These are phyloP conservation scores for Acer saccharum DNA, from an alignment of 345 rosid genomes.

Conservation along the genomic window DNA sequence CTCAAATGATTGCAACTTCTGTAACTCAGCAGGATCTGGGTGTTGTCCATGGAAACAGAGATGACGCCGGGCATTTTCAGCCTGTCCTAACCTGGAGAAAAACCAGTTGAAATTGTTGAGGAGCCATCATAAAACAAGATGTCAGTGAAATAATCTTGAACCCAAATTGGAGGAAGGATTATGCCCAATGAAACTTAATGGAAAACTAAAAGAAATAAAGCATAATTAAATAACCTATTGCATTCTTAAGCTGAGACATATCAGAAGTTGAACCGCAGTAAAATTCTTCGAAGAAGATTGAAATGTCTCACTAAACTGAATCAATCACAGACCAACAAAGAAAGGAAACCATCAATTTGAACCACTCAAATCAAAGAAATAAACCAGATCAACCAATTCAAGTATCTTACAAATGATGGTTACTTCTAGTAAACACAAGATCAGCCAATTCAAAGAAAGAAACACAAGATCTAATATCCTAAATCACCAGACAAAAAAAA, in stretches of 20 bases:
- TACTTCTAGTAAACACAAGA: neutral
- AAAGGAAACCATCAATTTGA: neutral
- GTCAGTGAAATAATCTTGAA: neutral
- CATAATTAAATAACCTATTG: neutral
- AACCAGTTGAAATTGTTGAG: neutral
- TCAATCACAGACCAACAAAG: neutral
- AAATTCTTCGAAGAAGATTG: neutral
- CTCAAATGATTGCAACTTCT: constrained; percentile 74
- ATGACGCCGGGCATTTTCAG: constrained; percentile 69
- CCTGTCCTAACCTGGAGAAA: constrained; percentile 70
- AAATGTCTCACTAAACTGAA: neutral
- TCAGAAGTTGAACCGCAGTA: neutral
- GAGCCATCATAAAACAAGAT: neutral
- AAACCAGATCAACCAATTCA: neutral
- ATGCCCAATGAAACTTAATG: neutral
- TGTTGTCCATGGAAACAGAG: constrained; percentile 67
- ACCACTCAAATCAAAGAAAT: constrained; percentile 13
- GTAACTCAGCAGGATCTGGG: constrained; percentile 67
- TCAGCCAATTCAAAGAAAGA: neutral
- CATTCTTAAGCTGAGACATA: no score
- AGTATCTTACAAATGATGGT: neutral
- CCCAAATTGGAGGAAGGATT: neutral
- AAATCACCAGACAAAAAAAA: neutral
- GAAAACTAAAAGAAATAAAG: neutral
- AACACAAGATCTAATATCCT: constrained; percentile 5